Evolutionary conservation across 768 basidiomycete species (phyloP), one percentile per base, ranked within the genome.

Genomic region (Suillus luteus): DNA sequence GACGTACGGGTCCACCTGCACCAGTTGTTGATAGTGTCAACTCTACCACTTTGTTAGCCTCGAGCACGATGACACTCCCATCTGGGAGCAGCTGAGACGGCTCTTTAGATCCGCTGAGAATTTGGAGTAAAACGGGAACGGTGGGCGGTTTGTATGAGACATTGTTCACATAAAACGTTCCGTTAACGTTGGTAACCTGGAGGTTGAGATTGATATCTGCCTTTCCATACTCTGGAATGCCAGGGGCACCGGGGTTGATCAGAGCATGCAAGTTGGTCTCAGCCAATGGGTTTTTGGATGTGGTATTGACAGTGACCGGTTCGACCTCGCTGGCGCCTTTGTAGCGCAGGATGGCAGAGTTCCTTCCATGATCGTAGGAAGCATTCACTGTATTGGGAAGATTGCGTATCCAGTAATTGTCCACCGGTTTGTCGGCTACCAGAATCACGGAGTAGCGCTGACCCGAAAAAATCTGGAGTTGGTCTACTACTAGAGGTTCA

Each of bases 121-220:
- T 69, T 62, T 83, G 81, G 19, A 83, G 74, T 15, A 83, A 67
- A 1, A 82, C 81, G 0, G 82, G 82, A 11, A 75, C 72, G 1
- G 67, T 66, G 15, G 78, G 69, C 3, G 55, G 55, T 22, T 24
- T 15, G 24, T 22, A 57, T 10, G 55, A 15, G 17, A 10, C 22
- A 17, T 37, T 37, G 9, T 57, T 57, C 1, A 57, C 12, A 17
- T 9, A 24, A 9, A 40, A 57, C 9, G 17, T 57, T 57, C 55
- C 55, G 24, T 40, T 2, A 68, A 49, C 77, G 14, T 15, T 7
- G 3, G 48, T 15, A 49, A 49, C 48, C 14, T 49, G 14, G 14
- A 49, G 24, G 48, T 52, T 66, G 17, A 68, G 43, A 31, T 64
- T 64, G 17, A 74, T 64, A 40, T 77, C 72, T 19, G 71, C 76